Evolutionary conservation across 179 eudicot species (phyloP), one percentile per base, ranked within the genome.

Genomic region (Vitellaria paradoxa): DNA sequence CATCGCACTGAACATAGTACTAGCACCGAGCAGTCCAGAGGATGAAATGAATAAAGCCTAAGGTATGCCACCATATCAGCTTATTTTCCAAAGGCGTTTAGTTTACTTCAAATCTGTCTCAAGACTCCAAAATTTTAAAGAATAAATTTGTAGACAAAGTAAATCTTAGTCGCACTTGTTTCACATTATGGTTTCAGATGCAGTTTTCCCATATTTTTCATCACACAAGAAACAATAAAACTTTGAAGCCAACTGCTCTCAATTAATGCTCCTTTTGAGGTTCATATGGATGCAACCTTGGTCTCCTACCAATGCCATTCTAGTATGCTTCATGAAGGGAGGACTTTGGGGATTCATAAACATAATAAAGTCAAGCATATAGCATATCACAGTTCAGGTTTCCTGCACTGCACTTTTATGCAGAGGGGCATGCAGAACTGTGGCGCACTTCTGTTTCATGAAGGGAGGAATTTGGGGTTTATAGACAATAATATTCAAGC

Each of bases 1-100:
- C 97, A 94, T 84, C 99, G 89, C 82, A 89, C 97, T 66, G 98
- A 94, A 82, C 93, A 92, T 80, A 85, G 92, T 82, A 87, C 90
- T 80, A 86, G 91, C 86, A 83, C 85, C 65, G 99, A 96, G 18
- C 93, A 84, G 68, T 89, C n/a, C 97, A 66, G 99, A 96, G 68
- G 99, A 96, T 84, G 99, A 96, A 73, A 88, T 86, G 86, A 86
- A 30, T 30, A 30, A 89, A 83, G 81, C 97, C 72, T 82, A 98
- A 96, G 99, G 99, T 96, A 76, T 81, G 82, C 11, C 74, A 45
- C 26, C 72, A 65, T 72, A 53, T 52, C 10, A 49, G 20, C 62
- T 30, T 37, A 23, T 40, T 14, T 65, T 65, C 15, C 9, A 9
- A 20, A 11, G 9, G 57, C 53, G 14, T 72, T 74, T 6, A 74